phyloP scores from a whole-genome alignment of 129 eudicot species.

The Escallonia herrerae region DNA sequence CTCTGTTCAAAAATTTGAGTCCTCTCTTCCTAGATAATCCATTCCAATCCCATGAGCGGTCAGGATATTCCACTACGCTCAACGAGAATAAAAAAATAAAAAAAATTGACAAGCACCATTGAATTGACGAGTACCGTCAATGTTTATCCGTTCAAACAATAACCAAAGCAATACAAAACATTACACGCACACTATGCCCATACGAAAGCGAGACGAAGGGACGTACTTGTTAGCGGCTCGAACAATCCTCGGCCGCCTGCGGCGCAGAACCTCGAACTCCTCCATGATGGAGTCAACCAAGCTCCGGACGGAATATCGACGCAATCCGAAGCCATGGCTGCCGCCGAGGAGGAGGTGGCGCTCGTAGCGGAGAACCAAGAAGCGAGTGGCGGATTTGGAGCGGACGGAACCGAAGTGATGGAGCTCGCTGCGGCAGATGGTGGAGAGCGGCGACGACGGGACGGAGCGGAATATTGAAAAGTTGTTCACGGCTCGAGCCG shows the following conservation, averaged over 20 bases:
- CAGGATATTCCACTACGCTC: too few relatives aligned
- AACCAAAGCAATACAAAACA: too few relatives aligned
- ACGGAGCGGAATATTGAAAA: conserved; percentile 6
- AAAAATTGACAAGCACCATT: too few relatives aligned
- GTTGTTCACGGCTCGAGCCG: conserved; percentile 12
- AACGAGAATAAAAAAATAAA: too few relatives aligned
- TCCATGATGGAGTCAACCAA: conserved; percentile 6
- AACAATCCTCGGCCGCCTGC: neutral
- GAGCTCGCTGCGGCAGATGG: neutral
- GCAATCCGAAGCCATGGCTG: neutral
- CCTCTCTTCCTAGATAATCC: too few relatives aligned
- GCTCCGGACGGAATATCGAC: conserved; percentile 8
- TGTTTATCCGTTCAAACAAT: too few relatives aligned
- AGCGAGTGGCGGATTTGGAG: neutral
- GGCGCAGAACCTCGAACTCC: neutral
- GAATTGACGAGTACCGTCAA: too few relatives aligned
- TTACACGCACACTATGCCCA: too few relatives aligned
- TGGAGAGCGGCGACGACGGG: neutral
- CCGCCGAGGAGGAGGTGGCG: too few relatives aligned
- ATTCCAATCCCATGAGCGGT: too few relatives aligned
- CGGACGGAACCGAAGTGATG: neutral
- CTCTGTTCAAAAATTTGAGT: too few relatives aligned
- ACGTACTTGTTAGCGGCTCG: conserved; percentile 8
- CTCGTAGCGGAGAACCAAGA: neutral
- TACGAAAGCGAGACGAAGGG: too few relatives aligned